Conservation (phyloP, 495 filamentous ascomycete species). For the Talaromyces ruber region DNA sequence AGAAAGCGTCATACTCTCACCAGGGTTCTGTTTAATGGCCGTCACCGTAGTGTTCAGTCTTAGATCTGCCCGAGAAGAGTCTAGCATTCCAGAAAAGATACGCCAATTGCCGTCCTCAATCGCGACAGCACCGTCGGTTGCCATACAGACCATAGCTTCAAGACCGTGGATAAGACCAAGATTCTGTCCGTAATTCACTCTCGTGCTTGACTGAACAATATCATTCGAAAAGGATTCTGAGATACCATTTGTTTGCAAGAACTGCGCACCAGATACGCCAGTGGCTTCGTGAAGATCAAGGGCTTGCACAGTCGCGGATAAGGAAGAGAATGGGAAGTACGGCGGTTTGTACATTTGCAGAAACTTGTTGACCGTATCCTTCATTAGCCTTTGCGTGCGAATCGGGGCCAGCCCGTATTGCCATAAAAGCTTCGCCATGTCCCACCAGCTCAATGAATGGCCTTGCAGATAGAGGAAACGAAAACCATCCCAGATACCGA, state of each 20-base stretch:
- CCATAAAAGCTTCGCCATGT: slow-evolving; percentile 69
- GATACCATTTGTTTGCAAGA: slow-evolving; percentile 61
- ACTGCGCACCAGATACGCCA: slow-evolving; percentile 60
- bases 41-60: slow-evolving; percentile 64
- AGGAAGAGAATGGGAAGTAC: slow-evolving; percentile 71
- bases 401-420: slow-evolving; percentile 77
- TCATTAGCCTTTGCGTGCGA: slow-evolving; percentile 63
- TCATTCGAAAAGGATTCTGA: slow-evolving; percentile 62
- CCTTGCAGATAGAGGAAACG: slow-evolving; percentile 61
- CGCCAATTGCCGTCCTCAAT: slow-evolving; percentile 89
- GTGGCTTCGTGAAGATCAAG: slow-evolving; percentile 59
- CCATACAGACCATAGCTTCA: slow-evolving; percentile 91
- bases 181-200: slow-evolving; percentile 95
- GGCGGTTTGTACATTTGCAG: slow-evolving; percentile 73
- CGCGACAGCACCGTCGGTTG: slow-evolving; percentile 71
- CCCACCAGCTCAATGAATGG: slow-evolving; percentile 63
- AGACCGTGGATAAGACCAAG: slow-evolving; percentile 76
- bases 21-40: slow-evolving; percentile 39
- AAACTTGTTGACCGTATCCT: slow-evolving; percentile 62
- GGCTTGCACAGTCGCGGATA: slow-evolving; percentile 56
- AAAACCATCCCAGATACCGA: slow-evolving; percentile 84
- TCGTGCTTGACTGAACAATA: slow-evolving; percentile 83
- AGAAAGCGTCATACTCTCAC: slow-evolving; percentile 42
- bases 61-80: slow-evolving; percentile 49
- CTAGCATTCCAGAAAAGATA: slow-evolving; percentile 79